These are phyloP conservation scores for Fusarium tuaranense DNA, from an alignment of 2,329 filamentous ascomycete genomes.

Conservation along the genomic window DNA sequence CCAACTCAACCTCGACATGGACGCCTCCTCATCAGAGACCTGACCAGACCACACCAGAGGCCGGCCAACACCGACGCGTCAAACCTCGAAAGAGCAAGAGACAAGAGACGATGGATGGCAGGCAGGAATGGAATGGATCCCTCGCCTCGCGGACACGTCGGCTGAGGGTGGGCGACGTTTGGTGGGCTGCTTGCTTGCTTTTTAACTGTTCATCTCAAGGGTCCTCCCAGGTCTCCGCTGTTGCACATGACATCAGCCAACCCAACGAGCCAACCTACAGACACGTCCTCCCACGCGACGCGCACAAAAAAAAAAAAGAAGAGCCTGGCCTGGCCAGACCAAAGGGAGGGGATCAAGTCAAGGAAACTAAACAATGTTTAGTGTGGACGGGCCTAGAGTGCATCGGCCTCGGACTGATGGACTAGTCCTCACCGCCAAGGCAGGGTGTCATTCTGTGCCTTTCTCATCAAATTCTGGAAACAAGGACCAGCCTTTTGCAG, in stretches of 20 bases:
- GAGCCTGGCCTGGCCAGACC: not conserved
- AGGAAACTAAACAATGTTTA: not conserved
- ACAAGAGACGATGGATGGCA: constrained; percentile 3
- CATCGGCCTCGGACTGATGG: constrained; percentile 3
- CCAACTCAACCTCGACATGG: not conserved
- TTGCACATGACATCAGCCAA: constrained; percentile 38
- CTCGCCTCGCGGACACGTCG: constrained; percentile 17
- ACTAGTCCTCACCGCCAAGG: constrained; percentile 33
- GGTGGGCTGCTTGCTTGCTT: constrained; percentile 3
- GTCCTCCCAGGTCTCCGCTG: constrained; percentile 8
- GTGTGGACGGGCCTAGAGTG: constrained; percentile 3
- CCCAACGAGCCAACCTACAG: not conserved
- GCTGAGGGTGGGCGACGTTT: constrained; percentile 18
- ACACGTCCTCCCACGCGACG: constrained; percentile 24
- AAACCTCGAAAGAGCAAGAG: not conserved
- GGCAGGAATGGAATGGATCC: constrained; percentile 17
- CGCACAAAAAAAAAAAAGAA: not conserved
- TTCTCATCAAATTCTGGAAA: constrained; percentile 32
- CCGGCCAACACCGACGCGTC: constrained; percentile 17
- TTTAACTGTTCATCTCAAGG: constrained; percentile 15
- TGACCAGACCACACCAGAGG: not conserved
- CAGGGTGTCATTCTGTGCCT: constrained; percentile 21
- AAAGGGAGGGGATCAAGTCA: not conserved
- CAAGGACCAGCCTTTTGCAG: not conserved
- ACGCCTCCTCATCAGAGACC: not conserved